Conservation (phyloP, 805 yeast species). For the Wickerhamiella dianesei region DNA sequence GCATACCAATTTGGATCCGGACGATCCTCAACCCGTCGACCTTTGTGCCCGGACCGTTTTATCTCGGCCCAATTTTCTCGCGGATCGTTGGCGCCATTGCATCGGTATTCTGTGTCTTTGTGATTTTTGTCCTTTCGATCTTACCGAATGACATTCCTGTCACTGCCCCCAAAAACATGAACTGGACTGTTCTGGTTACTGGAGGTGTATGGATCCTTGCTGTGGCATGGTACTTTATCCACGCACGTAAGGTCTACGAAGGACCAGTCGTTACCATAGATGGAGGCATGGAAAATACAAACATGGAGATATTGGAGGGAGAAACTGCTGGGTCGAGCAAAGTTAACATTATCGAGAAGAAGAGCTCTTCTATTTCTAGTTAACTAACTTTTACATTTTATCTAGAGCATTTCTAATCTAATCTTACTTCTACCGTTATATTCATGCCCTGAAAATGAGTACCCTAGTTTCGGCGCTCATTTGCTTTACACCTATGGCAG, state of each 20-base stretch:
- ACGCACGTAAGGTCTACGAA: slow-evolving; percentile 37
- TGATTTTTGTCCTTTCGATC: slow-evolving; percentile 39
- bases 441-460: too few species aligned
- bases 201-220: slow-evolving; percentile 47
- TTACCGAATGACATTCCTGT: slow-evolving; percentile 36
- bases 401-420: neutral
- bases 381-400: neutral
- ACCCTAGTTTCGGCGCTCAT: too few species aligned
- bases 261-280: slow-evolving; percentile 32
- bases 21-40: slow-evolving; percentile 36
- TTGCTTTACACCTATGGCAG: too few species aligned
- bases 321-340: neutral
- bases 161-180: slow-evolving; percentile 32
- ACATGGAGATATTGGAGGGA: too few species aligned
- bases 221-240: slow-evolving; percentile 34
- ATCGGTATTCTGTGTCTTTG: slow-evolving; percentile 36
- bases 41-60: slow-evolving; percentile 51
- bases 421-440: neutral
- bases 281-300: too few species aligned
- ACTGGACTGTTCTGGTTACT: slow-evolving; percentile 53
- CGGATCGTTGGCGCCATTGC: slow-evolving; percentile 34
- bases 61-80: slow-evolving; percentile 37
- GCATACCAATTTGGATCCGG: slow-evolving; percentile 42
- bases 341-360: neutral
- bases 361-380: neutral